Evolutionary conservation across 2,329 filamentous ascomycete species (phyloP).

Genomic region (Magnaporthiopsis incrustans): DNA sequence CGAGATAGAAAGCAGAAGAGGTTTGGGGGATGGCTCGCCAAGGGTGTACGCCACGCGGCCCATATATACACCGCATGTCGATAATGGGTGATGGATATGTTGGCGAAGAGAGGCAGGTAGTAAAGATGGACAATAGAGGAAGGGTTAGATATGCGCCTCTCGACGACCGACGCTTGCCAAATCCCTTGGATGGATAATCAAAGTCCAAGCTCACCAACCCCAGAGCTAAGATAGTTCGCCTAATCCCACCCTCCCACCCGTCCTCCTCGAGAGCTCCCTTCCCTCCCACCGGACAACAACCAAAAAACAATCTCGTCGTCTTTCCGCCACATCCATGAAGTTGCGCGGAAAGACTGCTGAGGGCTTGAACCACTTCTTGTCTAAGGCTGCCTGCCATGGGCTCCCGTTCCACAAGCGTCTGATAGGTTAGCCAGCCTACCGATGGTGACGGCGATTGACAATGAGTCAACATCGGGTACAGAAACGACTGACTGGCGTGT

Average conservation of each 20-base stretch:
- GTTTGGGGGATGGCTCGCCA: neutral
- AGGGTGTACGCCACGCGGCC: neutral
- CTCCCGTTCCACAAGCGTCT: neutral
- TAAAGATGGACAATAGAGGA: neutral
- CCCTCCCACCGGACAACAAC: neutral
- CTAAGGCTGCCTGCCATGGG: too few relatives aligned
- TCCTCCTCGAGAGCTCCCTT: neutral
- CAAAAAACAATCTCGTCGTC: neutral
- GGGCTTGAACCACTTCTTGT: neutral
- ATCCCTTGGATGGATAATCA: neutral
- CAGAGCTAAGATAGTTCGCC: neutral
- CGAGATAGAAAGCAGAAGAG: neutral
- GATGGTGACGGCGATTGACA: neutral
- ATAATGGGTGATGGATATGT: neutral
- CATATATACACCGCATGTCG: neutral
- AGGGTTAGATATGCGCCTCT: neutral
- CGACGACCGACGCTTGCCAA: neutral
- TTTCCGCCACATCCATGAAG: neutral
- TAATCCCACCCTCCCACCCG: neutral
- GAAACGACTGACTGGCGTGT: neutral
- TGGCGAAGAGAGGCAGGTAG: neutral
- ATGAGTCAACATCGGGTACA: neutral
- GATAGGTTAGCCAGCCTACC: neutral
- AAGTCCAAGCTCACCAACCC: neutral
- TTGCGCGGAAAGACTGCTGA: neutral